phyloP scores from a whole-genome alignment of 257 asterid genomes.

The Apocynum venetum region DNA sequence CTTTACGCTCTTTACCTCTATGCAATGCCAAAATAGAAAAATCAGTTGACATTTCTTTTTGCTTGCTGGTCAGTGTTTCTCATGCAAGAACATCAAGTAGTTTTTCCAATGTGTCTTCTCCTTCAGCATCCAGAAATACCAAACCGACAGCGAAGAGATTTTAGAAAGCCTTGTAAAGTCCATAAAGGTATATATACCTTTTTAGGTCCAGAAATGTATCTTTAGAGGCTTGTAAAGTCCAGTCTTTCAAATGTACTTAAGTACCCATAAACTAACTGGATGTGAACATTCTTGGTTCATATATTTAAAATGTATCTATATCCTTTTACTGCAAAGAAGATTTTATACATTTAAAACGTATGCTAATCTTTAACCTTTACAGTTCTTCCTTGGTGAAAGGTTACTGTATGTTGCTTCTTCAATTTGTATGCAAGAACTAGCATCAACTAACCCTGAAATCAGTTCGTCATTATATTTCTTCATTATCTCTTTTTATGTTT shows the following conservation, averaged over 20 bases:
- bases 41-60: neutral
- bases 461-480: too few relatives aligned
- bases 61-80: constrained; percentile 14
- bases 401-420: too few relatives aligned
- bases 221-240: neutral
- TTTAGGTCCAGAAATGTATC: neutral
- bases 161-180: constrained; percentile 1
- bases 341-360: neutral
- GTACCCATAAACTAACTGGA: neutral
- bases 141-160: constrained; percentile 13
- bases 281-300: neutral
- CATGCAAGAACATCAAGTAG: constrained; percentile 18
- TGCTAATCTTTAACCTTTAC: neutral
- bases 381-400: neutral
- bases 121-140: constrained; percentile 21
- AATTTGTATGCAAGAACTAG: too few relatives aligned
- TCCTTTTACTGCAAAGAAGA: neutral
- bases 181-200: too few relatives aligned
- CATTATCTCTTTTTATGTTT: too few relatives aligned
- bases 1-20: neutral
- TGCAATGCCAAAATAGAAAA: neutral
- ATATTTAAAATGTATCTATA: neutral
- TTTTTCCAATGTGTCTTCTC: constrained; percentile 16
- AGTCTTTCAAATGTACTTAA: neutral
- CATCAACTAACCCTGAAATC: too few relatives aligned